Conservation (phyloP, 305 asterid genomes). For the Fraxinus floribunda region DNA sequence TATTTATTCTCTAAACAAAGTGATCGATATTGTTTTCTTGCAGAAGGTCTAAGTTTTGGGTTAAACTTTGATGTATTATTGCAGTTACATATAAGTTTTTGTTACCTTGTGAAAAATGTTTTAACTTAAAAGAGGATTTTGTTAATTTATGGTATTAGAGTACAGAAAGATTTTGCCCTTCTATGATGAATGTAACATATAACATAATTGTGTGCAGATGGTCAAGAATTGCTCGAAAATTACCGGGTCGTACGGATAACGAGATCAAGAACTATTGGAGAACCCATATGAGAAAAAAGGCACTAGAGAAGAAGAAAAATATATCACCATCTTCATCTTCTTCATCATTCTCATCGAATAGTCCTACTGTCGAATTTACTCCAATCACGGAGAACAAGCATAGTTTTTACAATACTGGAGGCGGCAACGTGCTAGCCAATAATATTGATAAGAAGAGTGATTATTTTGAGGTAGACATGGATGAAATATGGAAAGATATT, state of each 20-base stretch:
- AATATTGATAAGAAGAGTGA: not conserved
- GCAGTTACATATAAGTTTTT: no score
- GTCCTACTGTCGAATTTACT: slow-evolving; percentile 13
- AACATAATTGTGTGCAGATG: slow-evolving; percentile 46
- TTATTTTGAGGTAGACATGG: slow-evolving; percentile 42
- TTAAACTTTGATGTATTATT: no score
- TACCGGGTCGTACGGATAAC: slow-evolving; percentile 93
- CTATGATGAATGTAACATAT: not conserved
- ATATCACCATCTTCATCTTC: slow-evolving; percentile 27
- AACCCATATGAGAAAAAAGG: slow-evolving; percentile 83
- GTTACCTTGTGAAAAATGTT: no score
- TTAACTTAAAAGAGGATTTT: no score
- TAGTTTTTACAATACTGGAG: slow-evolving; percentile 65
- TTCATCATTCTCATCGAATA: slow-evolving; percentile 29
- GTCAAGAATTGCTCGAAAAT: slow-evolving; percentile 83
- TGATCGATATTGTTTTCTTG: not conserved
- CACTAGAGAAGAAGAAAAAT: slow-evolving; percentile 62
- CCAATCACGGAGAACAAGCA: slow-evolving; percentile 32
- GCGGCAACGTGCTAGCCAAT: slow-evolving; percentile 18
- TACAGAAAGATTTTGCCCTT: not conserved
- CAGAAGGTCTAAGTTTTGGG: no score
- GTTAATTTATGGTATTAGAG: no score
- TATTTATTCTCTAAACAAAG: not conserved
- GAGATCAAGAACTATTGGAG: slow-evolving; percentile 95
- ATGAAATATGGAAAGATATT: slow-evolving; percentile 67